Base-by-base conservation (phyloP, 352 stramenopile genomes). In the Phytophthora foliorum region DNA sequence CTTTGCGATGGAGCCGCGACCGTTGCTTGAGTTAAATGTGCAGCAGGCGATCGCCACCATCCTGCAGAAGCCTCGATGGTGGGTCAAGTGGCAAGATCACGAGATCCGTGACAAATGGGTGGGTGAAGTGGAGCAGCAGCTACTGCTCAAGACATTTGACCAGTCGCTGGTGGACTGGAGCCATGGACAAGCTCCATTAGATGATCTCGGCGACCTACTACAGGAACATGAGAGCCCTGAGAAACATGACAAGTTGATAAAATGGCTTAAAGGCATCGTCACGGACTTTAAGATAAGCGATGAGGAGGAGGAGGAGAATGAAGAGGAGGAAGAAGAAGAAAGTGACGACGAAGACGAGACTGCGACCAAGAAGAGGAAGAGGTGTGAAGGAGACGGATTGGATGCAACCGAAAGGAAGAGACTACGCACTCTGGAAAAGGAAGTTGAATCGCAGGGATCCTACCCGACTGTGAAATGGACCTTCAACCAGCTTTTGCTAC, bases 1-100 rank as follows among this genome's bases (percentile, higher is more conserved):
- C 13, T 83, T 71, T n/a, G 89, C 65, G 16, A 89, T 67, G 53
- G 66, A 85, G 45, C 80, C 72, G 21, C 89, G 70, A 19, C 69
- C 74, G 57, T 56, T 83, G 54, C 25, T 82, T 10, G 72, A 84
- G 50, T 38, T 84, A 13, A 59, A 72, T 46, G 46, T 84, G 29
- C 75, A 68, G 45, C 57, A 62, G 42, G 75, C 53, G 6, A 70
- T 83, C 39, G 65, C 67, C 45, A 61, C 71, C 31, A 72, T 89
- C 42, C 55, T 85, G 34, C 71, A 74, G 69, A 89, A 86, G 57
- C 72, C 31, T 27, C 41, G 46, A 14, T 86, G 75, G 77, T 86
- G 74, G 73, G 19, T 48, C 52, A 86, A 89, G 69, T 69, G 50
- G 53, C 53, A 74, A 21, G 73, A 78, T 27, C 48, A 32, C 4